Evolutionary conservation across 495 filamentous ascomycete genomes (phyloP).

Genomic region (Xylaria nigripes): DNA sequence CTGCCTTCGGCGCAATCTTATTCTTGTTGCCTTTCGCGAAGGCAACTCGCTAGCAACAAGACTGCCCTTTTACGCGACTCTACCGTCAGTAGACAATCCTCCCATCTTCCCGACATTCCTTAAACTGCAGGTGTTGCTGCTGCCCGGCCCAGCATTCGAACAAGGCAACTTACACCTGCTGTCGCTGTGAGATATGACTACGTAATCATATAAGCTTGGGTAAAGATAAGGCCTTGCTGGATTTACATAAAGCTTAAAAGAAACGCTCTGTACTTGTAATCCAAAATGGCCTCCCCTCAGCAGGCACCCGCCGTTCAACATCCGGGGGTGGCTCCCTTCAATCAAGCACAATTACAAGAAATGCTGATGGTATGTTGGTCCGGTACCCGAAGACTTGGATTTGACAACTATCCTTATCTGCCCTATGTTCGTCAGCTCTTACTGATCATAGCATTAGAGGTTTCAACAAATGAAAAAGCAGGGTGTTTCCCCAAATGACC

Average conservation of each 20-base stretch:
- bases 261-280: constrained; percentile 14
- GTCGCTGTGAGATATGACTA: constrained; percentile 32
- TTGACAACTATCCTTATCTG: background rate
- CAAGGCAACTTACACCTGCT: constrained; percentile 14
- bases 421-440: background rate
- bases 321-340: constrained; percentile 48
- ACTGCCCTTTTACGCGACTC: constrained; percentile 9
- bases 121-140: constrained; percentile 11
- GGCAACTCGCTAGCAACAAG: constrained; percentile 7
- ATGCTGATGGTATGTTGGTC: constrained; percentile 44
- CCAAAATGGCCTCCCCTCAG: constrained; percentile 72
- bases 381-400: background rate
- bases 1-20: constrained; percentile 3
- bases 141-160: constrained; percentile 17
- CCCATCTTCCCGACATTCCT: background rate
- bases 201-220: constrained; percentile 15
- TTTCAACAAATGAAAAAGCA: constrained; percentile 72
- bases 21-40: constrained; percentile 17
- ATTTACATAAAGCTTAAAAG: constrained; percentile 3
- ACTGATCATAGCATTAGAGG: constrained; percentile 49
- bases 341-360: constrained; percentile 55
- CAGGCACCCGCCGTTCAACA: constrained; percentile 56
- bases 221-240: constrained; percentile 12
- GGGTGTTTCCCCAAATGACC: constrained; percentile 65
- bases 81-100: constrained; percentile 4